Evolutionary conservation across 306 rosid genomes (phyloP).

Genomic region (Lathyrus sativus): DNA sequence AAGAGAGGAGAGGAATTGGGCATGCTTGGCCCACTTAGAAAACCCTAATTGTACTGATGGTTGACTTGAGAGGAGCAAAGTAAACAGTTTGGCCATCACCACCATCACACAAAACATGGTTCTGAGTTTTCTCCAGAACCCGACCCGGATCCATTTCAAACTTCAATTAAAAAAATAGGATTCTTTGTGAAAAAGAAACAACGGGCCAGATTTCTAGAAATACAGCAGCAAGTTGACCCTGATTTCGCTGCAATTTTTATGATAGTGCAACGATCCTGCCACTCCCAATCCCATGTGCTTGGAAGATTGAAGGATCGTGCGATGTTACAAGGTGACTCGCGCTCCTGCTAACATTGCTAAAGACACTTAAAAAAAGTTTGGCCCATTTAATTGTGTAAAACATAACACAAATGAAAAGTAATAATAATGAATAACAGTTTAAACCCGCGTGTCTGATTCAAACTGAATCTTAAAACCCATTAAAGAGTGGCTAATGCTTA

Average conservation of each 20-base stretch:
- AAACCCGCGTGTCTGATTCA: neutral
- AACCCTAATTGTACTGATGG: neutral
- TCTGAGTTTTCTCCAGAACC: neutral
- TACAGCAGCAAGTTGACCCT: neutral
- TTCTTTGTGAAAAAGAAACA: no score
- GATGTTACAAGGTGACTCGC: neutral
- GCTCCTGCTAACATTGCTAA: neutral
- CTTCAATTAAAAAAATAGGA: neutral
- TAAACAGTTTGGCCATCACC: neutral
- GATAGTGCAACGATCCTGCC: neutral
- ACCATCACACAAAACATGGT: neutral
- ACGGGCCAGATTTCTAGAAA: neutral
- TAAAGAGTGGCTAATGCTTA: neutral
- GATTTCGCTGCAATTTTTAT: neutral
- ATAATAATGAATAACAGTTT: neutral
- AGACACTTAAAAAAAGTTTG: neutral
- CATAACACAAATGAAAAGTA: neutral
- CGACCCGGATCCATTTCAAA: neutral
- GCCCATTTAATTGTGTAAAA: neutral
- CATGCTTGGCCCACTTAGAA: neutral
- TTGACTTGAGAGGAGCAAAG: neutral
- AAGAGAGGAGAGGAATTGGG: neutral
- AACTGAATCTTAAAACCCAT: slow-evolving; percentile 19
- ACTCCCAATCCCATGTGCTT: neutral
- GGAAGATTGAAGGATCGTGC: neutral